Conservation (phyloP, 805 yeast genomes). For the Pichia thaimueangensis region DNA sequence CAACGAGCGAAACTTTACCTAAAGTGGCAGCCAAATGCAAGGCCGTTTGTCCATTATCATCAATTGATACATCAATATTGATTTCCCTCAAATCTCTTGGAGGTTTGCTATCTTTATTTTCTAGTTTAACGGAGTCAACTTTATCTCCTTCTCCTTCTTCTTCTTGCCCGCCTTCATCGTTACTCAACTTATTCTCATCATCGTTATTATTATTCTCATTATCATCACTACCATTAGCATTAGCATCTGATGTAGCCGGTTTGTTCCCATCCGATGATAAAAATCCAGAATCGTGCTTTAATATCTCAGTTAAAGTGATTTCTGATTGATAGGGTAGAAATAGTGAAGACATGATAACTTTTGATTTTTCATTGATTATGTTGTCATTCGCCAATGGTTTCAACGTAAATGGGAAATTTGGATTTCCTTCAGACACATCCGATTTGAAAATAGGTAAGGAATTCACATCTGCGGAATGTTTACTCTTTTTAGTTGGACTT, state of each 20-base stretch:
- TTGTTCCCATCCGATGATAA: constrained; percentile 15
- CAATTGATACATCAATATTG: constrained; percentile 79
- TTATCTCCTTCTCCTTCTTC: not conserved
- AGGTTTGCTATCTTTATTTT: too few relatives aligned
- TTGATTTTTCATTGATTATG: constrained; percentile 25
- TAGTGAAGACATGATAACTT: constrained; percentile 41
- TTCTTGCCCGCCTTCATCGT: not conserved
- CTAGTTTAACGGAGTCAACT: not conserved
- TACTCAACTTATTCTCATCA: not conserved
- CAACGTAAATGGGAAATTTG: constrained; percentile 43
- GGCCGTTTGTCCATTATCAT: constrained; percentile 88
- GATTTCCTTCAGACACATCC: constrained; percentile 33
- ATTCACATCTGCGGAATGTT: not conserved
- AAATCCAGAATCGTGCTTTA: not conserved
- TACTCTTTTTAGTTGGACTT: constrained; percentile 32
- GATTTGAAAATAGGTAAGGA: constrained; percentile 24
- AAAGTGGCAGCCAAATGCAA: constrained; percentile 95
- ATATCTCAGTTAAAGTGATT: constrained; percentile 15
- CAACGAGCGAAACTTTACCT: constrained; percentile 68
- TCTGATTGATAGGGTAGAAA: constrained; percentile 39
- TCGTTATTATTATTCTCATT: not conserved
- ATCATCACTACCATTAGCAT: not conserved
- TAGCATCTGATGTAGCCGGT: too few relatives aligned
- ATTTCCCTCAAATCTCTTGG: constrained; percentile 25
- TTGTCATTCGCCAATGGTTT: constrained; percentile 34